A percentile compares a stretch with the other conserved stretches of the same genome.
Conservation (phyloP, 352 stramenopile genomes). For the Elongisporangium undulatum region DNA sequence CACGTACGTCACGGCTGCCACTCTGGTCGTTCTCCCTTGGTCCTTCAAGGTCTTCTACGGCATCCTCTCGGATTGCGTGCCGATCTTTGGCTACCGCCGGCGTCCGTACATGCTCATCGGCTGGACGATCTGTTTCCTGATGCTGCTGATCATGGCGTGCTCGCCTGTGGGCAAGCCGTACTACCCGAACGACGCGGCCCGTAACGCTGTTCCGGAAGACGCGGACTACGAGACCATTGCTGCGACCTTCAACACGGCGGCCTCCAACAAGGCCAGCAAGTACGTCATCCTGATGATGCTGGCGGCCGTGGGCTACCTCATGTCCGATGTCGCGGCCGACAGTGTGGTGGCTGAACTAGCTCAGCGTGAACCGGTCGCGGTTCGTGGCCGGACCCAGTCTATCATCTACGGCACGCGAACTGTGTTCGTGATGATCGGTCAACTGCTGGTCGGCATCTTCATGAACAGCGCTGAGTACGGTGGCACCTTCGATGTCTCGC, state of each 20-base stretch:
- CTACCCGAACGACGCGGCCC: constrained; percentile 12
- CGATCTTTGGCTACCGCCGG: constrained; percentile 30
- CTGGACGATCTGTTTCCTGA: constrained; percentile 20
- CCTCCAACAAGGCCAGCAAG: no score
- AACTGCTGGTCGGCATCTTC: constrained; percentile 15
- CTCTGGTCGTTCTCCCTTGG: constrained; percentile 20
- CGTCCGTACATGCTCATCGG: constrained; percentile 39
- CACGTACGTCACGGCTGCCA: constrained; percentile 6
- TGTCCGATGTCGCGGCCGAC: no score
- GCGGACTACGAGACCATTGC: constrained; percentile 1
- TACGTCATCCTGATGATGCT: no score
- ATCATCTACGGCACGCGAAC: constrained; percentile 25
- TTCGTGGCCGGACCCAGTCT: constrained; percentile 15
- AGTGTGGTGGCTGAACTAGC: no score
- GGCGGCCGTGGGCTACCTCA: no score
- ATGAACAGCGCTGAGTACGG: constrained; percentile 33
- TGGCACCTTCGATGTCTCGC: no score
- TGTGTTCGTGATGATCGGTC: constrained; percentile 9
- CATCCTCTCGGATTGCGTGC: constrained; percentile 32
- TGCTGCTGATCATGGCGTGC: constrained; percentile 26
- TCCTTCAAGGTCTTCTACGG: constrained; percentile 42
- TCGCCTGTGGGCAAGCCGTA: constrained; percentile 20
- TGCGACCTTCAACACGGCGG: constrained; percentile 10
- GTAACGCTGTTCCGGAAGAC: constrained; percentile 3
- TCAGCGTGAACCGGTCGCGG: constrained; percentile 20